Evolutionary conservation across 2,329 filamentous ascomycete species (phyloP).

Genomic region (Tolypocladium capitatum): DNA sequence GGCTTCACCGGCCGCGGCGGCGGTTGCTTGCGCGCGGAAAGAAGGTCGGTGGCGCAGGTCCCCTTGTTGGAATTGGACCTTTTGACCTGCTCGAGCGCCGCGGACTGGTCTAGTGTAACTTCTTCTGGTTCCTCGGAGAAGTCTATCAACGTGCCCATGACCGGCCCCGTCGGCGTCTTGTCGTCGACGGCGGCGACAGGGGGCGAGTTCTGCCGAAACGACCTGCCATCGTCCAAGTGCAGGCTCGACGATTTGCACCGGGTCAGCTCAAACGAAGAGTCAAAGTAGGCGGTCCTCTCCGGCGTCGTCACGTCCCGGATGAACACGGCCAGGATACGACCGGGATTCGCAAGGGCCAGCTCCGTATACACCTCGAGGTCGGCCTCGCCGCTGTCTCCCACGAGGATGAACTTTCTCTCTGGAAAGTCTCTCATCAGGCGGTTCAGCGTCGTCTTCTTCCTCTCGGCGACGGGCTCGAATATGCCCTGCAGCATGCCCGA

Average conservation of each 20-base stretch:
- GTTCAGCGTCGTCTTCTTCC: conserved; percentile 80
- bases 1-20: conserved; percentile 49
- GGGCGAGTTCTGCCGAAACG: conserved; percentile 15
- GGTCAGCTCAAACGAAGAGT: conserved; percentile 33
- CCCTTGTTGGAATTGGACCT: conserved; percentile 8
- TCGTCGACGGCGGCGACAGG: conserved; percentile 7
- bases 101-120: conserved; percentile 19
- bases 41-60: conserved; percentile 17
- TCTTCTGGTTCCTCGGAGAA: conserved; percentile 39
- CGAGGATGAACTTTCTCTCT: conserved; percentile 73
- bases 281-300: conserved; percentile 61
- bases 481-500: conserved; percentile 95
- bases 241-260: conserved; percentile 13
- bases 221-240: conserved; percentile 12
- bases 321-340: conserved; percentile 73
- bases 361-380: conserved; percentile 97
- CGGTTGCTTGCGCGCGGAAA: conserved; percentile 21
- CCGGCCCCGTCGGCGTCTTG: conserved; percentile 19
- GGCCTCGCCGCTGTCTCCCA: conserved; percentile 92
- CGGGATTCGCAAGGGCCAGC: conserved; percentile 71
- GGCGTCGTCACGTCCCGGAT: conserved; percentile 90
- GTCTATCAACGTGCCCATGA: conserved; percentile 49
- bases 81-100: conserved; percentile 15
- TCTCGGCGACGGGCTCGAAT: conserved; percentile 90
- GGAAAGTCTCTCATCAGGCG: conserved; percentile 83